phyloP scores from a whole-genome alignment of 2,329 filamentous ascomycete genomes.

The Emericellopsis atlantica region DNA sequence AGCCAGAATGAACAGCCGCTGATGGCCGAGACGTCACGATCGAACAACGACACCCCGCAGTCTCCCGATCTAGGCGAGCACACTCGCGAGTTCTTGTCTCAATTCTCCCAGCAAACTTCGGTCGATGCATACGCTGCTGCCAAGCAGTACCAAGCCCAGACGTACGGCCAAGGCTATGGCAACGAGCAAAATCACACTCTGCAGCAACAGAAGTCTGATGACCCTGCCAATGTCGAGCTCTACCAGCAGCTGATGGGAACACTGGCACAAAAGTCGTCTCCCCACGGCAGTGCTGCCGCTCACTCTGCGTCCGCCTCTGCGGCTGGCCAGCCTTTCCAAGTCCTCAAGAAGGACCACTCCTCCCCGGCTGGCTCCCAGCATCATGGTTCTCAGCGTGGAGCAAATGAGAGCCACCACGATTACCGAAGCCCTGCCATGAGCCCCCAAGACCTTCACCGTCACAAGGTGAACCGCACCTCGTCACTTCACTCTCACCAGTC shows the following conservation, averaged over 20 bases:
- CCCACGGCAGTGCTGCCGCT: conserved; percentile 20
- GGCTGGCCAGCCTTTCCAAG: conserved; percentile 27
- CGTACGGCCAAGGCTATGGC: conserved; percentile 8
- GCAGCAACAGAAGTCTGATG: conserved; percentile 4
- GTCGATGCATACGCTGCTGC: conserved; percentile 6
- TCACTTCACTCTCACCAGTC: conserved; percentile 14
- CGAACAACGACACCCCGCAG: conserved; percentile 30
- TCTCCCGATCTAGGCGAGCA: conserved; percentile 16
- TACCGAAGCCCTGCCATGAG: conserved; percentile 24
- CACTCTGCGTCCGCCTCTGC: conserved; percentile 4
- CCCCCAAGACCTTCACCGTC: conserved; percentile 28
- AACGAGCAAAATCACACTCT: conserved; percentile 2
- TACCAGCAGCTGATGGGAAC: conserved; percentile 25
- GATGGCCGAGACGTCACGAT: conserved; percentile 27
- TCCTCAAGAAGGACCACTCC: conserved; percentile 35
- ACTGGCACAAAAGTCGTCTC: conserved; percentile 21
- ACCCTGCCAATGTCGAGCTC: conserved; percentile 14
- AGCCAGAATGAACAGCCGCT: conserved; percentile 39
- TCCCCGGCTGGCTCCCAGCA: conserved; percentile 24
- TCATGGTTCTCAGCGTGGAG: conserved; percentile 23
- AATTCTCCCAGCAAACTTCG: conserved; percentile 12
- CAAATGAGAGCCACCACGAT: conserved; percentile 19
- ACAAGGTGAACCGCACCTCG: conserved; percentile 20
- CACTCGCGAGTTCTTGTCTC: conserved; percentile 1
- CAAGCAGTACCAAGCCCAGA: conserved; percentile 11